Conservation (phyloP, 2,329 filamentous ascomycete genomes). For the Chaetomium sp. region DNA sequence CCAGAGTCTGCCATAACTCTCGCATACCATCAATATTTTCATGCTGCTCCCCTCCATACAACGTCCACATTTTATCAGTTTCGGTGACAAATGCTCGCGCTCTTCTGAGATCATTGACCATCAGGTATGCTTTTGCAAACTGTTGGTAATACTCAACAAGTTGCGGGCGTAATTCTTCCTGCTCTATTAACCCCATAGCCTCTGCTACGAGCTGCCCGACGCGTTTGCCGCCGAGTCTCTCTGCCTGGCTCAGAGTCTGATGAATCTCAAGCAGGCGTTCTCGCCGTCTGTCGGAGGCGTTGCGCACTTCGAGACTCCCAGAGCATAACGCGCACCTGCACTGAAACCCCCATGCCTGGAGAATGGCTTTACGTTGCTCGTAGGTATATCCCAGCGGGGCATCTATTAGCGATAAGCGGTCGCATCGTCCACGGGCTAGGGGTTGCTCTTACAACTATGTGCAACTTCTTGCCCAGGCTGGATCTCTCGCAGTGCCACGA, state of each 20-base stretch:
- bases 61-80: slow-evolving; percentile 28
- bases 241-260: slow-evolving; percentile 20
- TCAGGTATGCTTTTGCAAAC: slow-evolving; percentile 35
- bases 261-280: slow-evolving; percentile 35
- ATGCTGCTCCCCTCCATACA: slow-evolving; percentile 33
- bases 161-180: slow-evolving; percentile 36
- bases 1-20: slow-evolving; percentile 27
- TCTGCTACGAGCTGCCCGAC: slow-evolving; percentile 29
- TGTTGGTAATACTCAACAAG: slow-evolving; percentile 36
- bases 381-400: slow-evolving; percentile 31
- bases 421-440: background rate
- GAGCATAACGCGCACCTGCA: slow-evolving; percentile 35
- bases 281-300: slow-evolving; percentile 31
- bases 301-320: slow-evolving; percentile 12
- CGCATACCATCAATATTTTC: slow-evolving; percentile 30
- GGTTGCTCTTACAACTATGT: slow-evolving; percentile 31
- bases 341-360: slow-evolving; percentile 35
- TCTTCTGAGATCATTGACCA: slow-evolving; percentile 20
- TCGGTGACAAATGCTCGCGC: slow-evolving; percentile 26
- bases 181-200: slow-evolving; percentile 32
- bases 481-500: slow-evolving; percentile 33
- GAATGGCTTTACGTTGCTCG: slow-evolving; percentile 27
- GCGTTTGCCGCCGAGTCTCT: slow-evolving; percentile 2
- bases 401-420: slow-evolving; percentile 26
- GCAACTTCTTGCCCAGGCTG: slow-evolving; percentile 32